A percentile compares a stretch with the other conserved stretches of the same genome.
phyloP scores from a whole-genome alignment of 768 basidiomycete genomes.

The Agrocybe pediades region DNA sequence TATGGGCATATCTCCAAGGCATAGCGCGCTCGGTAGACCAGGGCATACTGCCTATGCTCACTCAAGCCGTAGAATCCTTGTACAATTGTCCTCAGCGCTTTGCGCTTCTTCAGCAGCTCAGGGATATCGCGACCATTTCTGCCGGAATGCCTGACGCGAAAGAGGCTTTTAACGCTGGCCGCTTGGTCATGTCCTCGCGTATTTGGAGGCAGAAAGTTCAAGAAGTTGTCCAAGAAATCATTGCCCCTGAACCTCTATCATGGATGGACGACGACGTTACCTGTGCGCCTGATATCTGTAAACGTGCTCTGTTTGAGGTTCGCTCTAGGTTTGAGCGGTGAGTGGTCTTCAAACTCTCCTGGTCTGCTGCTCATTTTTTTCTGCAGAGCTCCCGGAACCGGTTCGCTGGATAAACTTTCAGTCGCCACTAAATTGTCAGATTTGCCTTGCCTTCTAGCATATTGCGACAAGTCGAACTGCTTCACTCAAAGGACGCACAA shows the following conservation, averaged over 20 bases:
- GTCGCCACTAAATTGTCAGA: constrained; percentile 33
- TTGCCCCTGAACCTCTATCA: constrained; percentile 43
- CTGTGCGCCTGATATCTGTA: constrained; percentile 40
- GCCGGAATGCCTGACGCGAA: not conserved
- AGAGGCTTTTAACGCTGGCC: constrained; percentile 3
- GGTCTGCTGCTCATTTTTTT: not conserved
- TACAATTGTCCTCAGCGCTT: constrained; percentile 18
- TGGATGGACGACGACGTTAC: constrained; percentile 63
- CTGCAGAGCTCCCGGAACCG: constrained; percentile 38
- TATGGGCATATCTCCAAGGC: constrained; percentile 28
- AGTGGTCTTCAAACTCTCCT: constrained; percentile 3
- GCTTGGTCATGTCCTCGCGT: constrained; percentile 14
- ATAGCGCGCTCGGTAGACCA: constrained; percentile 24
- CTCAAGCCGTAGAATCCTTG: constrained; percentile 20
- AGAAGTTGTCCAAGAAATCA: constrained; percentile 36
- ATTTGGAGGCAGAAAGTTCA: constrained; percentile 37
- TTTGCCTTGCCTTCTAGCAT: constrained; percentile 39
- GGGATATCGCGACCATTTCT: not conserved
- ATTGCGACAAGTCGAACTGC: constrained; percentile 33
- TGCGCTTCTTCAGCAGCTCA: constrained; percentile 14
- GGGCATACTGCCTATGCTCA: constrained; percentile 17
- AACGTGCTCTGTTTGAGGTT: constrained; percentile 49
- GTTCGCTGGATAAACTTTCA: constrained; percentile 30
- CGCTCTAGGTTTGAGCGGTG: constrained; percentile 44
- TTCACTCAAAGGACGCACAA: constrained; percentile 22